Conservation (phyloP, 2,329 filamentous ascomycete species). For the Aureobasidium mangrovei region DNA sequence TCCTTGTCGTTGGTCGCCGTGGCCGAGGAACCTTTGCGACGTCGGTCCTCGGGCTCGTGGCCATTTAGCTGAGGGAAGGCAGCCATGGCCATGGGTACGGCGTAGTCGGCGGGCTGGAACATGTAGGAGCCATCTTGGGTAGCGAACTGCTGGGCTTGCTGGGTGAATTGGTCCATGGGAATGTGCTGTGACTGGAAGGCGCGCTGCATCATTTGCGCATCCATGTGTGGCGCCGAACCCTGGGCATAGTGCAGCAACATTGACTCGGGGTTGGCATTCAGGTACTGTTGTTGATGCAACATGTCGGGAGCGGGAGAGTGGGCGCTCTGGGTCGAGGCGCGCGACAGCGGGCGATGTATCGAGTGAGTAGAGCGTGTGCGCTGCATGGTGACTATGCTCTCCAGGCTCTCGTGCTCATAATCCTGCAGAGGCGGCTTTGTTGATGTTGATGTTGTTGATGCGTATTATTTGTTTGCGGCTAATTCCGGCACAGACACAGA, state of each 20-base stretch:
- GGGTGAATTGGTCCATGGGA: slow-evolving; percentile 13
- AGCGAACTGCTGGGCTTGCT: slow-evolving; percentile 11
- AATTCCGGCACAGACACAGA: neutral
- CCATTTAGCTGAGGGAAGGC: slow-evolving; percentile 5
- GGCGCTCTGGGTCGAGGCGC: slow-evolving; percentile 17
- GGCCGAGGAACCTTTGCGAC: slow-evolving; percentile 51
- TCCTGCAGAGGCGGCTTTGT: slow-evolving; percentile 6
- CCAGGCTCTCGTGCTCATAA: slow-evolving; percentile 3
- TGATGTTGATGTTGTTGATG: slow-evolving; percentile 13
- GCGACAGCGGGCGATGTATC: slow-evolving; percentile 16
- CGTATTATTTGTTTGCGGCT: slow-evolving; percentile 7
- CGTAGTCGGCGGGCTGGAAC: slow-evolving; percentile 5
- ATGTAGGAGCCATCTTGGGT: slow-evolving; percentile 13
- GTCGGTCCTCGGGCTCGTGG: slow-evolving; percentile 33
- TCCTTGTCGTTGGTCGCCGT: slow-evolving; percentile 75
- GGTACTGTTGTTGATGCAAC: slow-evolving; percentile 16
- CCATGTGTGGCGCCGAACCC: slow-evolving; percentile 15
- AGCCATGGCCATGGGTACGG: slow-evolving; percentile 11
- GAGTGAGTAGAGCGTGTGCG: slow-evolving; percentile 17
- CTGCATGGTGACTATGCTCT: slow-evolving; percentile 17
- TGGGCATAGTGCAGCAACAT: slow-evolving; percentile 16
- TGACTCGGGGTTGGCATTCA: slow-evolving; percentile 14
- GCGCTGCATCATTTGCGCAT: slow-evolving; percentile 17
- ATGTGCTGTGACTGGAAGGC: slow-evolving; percentile 14
- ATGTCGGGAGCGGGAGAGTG: slow-evolving; percentile 18